Base-by-base conservation (phyloP, 164 flowering plant species). In the Tinospora cordifolia region DNA sequence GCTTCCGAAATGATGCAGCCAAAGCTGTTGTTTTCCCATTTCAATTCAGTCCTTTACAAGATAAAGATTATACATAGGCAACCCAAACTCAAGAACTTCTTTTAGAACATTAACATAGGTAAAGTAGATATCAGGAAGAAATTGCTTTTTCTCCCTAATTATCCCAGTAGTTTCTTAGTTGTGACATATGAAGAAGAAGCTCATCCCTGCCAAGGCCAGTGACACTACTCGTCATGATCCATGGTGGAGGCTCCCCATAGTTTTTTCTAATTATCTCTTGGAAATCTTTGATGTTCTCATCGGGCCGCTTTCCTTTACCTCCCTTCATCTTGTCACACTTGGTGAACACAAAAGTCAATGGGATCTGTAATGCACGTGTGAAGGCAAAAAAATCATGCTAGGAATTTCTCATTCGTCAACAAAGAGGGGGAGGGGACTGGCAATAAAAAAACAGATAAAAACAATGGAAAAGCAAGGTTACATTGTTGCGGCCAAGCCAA, bases 211-310 rank as follows among this genome's bases (percentile, higher is more conserved):
- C 98, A 75, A 94, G 79, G 65, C 93, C 93, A 26, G 92, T 87
- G 66, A 87, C 82, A 65, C 98, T 88, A 81, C 98, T 89, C 3
- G 98, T 91, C 97, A 94, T 92, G 86, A 94, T 92, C 98, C 98
- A 92, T 26, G 97, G 90, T 26, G 98, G 88, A 69, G 81, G 86
- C 64, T 70, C 71, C 67, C 21, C 70, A 73, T 79, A 85, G 74
- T 75, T 77, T 63, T 81, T 46, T 75, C 79, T 76, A 40, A 85
- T 75, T 36, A 83, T 66, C 54, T 79, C 77, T 69, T 79, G 85
- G 60, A 87, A 85, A 69, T 71, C 69, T 68, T 74, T 76, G 39
- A 87, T 83, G 74, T 87, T 87, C 76, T 84, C 87, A 21, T 84
- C 86, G 15, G 87, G 96, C 69, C 88, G 78, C 68, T 76, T 84